A percentile compares a stretch with the other conserved stretches of the same genome.
These are phyloP conservation scores for Phalaenopsis equestris DNA, from an alignment of 106 monocot species.

Conservation along the genomic window DNA sequence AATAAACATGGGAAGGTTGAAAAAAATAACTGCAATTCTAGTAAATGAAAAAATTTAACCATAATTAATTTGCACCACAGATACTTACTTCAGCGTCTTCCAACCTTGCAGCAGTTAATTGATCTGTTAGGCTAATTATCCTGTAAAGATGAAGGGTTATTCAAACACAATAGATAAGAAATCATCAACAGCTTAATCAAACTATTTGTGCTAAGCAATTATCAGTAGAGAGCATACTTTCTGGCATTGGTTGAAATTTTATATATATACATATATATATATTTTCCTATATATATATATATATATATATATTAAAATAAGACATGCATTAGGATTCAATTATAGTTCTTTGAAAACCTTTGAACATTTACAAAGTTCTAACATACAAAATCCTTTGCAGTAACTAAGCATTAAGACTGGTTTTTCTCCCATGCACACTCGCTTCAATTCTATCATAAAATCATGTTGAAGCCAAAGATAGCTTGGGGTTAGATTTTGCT, in stretches of 20 bases:
- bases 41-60: not conserved
- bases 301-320: no score
- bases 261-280: not conserved
- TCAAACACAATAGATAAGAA: not conserved
- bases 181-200: not conserved
- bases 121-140: conserved; percentile 53
- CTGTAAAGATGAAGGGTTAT: conserved; percentile 22
- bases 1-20: no score
- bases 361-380: not conserved
- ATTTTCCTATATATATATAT: no score
- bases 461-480: no score
- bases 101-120: conserved; percentile 48
- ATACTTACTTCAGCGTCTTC: conserved; percentile 49
- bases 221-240: not conserved
- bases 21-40: not conserved
- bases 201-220: not conserved
- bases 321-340: not conserved
- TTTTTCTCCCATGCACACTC: no score
- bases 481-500: no score
- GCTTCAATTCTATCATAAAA: no score
- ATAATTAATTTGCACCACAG: not conserved
- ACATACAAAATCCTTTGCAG: not conserved
- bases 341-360: not conserved
- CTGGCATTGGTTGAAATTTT: not conserved
- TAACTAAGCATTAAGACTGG: not conserved